Percentiles rank a stretch among this genome's conserved stretches.
Conservation (phyloP, 306 rosid genomes). For the Malus sylvestris region DNA sequence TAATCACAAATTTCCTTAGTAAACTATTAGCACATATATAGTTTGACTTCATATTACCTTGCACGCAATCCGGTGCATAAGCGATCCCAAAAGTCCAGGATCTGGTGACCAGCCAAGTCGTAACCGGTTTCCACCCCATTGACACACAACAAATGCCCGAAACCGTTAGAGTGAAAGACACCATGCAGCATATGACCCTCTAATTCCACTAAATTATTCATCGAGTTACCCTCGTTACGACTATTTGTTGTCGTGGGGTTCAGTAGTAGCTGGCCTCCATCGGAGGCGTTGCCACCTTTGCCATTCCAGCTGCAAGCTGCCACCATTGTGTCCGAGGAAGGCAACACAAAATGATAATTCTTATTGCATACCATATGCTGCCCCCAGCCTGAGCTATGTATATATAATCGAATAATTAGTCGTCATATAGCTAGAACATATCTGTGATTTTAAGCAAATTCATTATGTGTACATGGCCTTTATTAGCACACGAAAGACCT, state of each 20-base stretch:
- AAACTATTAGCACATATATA: no score
- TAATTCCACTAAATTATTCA: slow-evolving; percentile 27
- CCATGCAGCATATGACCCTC: slow-evolving; percentile 76
- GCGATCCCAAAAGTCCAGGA: slow-evolving; percentile 79
- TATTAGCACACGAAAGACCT: no score
- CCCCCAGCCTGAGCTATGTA: slow-evolving; percentile 64
- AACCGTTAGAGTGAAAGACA: slow-evolving; percentile 81
- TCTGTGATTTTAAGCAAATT: background rate
- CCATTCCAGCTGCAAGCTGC: slow-evolving; percentile 21
- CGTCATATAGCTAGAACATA: background rate
- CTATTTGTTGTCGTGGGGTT: background rate
- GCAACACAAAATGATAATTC: slow-evolving; percentile 80
- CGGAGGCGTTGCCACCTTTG: background rate
- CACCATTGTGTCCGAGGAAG: slow-evolving; percentile 59
- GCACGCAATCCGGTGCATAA: slow-evolving; percentile 58
- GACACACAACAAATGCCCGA: slow-evolving; percentile 71
- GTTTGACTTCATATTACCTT: slow-evolving; percentile 30
- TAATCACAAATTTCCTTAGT: no score
- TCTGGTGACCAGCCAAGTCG: slow-evolving; percentile 48
- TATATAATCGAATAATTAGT: background rate
- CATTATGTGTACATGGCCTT: no score
- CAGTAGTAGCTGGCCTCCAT: background rate
- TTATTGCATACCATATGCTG: slow-evolving; percentile 71
- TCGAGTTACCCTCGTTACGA: background rate
- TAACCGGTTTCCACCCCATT: slow-evolving; percentile 79